Evolutionary conservation across 345 rosid species (phyloP), one percentile per base, ranked within the genome.

Genomic region (Zanthoxylum bungeanum): DNA sequence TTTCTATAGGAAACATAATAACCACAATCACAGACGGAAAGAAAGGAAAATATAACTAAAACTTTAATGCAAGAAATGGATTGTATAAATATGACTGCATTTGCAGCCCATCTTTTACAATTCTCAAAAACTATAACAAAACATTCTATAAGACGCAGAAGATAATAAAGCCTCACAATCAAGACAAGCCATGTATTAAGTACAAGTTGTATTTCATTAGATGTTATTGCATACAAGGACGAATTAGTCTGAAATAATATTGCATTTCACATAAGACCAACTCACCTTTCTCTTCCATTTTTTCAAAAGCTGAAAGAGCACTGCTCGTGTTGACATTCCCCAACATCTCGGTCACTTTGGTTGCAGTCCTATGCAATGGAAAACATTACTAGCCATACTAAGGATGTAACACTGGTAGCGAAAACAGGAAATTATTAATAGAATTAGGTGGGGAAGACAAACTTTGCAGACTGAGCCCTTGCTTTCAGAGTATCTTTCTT

Each of bases 401-500:
- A 69, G 50, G 69, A 58, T 12, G 40, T 1, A 72, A 47, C 25
- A 51, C 25, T 14, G 8, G 30, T n/a, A 69, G 55, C 56, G 60
- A 71, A 57, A 65, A 12, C 36, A 16, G 30, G 37, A 24, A 57
- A 5, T 58, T 39, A 7, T 25, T 66, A 62, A 53, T n/a, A 60
- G 72, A 61, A 66, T 66, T 39, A 78, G 67, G 70, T 31, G 40
- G 56, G 63, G 66, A 79, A 63, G 70, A 79, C 86, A 66, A 56
- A 90, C 93, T 83, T 90, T 30, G 96, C 96, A 76, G 93, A 85
- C 72, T 90, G 93, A 52, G 96, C 93, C 57, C 96, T 97, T 64
- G 99, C 99, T 82, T 89, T 92, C 76, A 92, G 78, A 40, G 98
- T 92, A 78, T 92, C 99, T 86, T 92, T 95, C 88, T 95, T 95